A percentile compares a stretch with the other conserved stretches of the same genome.
Conservation (phyloP, 257 asterid genomes). For the Solanum pennellii region DNA sequence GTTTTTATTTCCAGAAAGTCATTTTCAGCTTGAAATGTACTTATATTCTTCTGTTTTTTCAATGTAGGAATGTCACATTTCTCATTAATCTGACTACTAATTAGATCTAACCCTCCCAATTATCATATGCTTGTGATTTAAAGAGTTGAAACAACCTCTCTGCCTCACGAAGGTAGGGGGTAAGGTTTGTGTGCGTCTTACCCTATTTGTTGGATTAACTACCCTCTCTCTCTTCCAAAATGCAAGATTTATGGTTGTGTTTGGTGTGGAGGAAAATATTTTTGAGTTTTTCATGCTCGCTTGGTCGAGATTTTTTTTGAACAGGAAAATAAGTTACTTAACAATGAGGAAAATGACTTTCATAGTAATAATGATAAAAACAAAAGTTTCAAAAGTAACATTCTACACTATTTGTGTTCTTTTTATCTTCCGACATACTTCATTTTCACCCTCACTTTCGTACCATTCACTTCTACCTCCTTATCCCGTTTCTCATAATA, state of each 20-base stretch:
- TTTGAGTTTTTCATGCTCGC: neutral
- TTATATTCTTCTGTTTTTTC: neutral
- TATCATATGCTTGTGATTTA: neutral
- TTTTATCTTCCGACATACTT: rapidly evolving
- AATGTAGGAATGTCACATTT: neutral
- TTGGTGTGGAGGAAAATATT: neutral
- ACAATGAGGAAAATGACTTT: neutral
- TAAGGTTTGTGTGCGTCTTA: neutral
- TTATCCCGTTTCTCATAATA: rapidly evolving
- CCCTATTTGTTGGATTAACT: neutral
- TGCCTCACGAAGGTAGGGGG: neutral
- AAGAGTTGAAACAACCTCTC: neutral
- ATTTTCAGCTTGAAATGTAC: neutral
- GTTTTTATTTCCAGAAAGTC: neutral
- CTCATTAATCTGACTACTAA: neutral
- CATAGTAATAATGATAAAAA: too few species aligned
- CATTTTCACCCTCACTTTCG: rapidly evolving
- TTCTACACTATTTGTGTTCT: neutral
- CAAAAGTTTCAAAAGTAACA: rapidly evolving
- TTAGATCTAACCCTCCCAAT: neutral
- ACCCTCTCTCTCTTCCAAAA: neutral
- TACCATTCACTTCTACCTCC: rapidly evolving
- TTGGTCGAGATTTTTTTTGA: neutral
- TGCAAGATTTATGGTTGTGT: neutral
- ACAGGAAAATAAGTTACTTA: neutral